These are phyloP conservation scores for Chalciporus piperatus DNA, from an alignment of 768 basidiomycete genomes.

Conservation along the genomic window DNA sequence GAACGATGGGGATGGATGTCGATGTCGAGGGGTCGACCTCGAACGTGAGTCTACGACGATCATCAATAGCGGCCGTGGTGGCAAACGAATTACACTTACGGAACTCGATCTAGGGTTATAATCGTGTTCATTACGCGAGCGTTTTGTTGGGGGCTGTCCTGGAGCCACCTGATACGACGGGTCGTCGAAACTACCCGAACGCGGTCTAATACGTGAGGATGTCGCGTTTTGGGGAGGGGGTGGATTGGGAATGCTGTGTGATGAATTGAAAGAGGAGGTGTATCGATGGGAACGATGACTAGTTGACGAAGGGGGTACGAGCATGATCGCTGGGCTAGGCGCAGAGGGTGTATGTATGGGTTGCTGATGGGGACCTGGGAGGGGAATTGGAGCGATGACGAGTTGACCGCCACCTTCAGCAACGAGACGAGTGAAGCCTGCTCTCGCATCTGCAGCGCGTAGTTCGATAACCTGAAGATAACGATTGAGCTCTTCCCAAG, in stretches of 20 bases:
- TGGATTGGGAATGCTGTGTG: slow-evolving; percentile 33
- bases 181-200: slow-evolving; percentile 44
- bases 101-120: slow-evolving; percentile 20
- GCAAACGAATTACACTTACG: background rate
- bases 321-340: slow-evolving; percentile 26
- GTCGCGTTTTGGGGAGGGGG: slow-evolving; percentile 39
- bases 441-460: slow-evolving; percentile 48
- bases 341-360: slow-evolving; percentile 17
- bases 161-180: slow-evolving; percentile 27
- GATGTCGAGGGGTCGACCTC: slow-evolving; percentile 18
- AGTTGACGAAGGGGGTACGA: slow-evolving; percentile 22
- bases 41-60: slow-evolving; percentile 11
- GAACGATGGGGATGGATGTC: slow-evolving; percentile 26
- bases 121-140: slow-evolving; percentile 39
- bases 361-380: slow-evolving; percentile 18
- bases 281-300: slow-evolving; percentile 20
- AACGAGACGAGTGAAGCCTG: slow-evolving; percentile 44
- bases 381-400: slow-evolving; percentile 35
- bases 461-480: slow-evolving; percentile 46
- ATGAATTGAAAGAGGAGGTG: slow-evolving; percentile 23
- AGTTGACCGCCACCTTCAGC: slow-evolving; percentile 44
- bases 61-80: too few relatives aligned
- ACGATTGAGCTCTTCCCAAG: slow-evolving; percentile 50
- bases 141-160: slow-evolving; percentile 50
- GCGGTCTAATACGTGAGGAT: slow-evolving; percentile 37